Base-by-base conservation (phyloP, 495 filamentous ascomycete genomes). In the Echria macrotheca region DNA sequence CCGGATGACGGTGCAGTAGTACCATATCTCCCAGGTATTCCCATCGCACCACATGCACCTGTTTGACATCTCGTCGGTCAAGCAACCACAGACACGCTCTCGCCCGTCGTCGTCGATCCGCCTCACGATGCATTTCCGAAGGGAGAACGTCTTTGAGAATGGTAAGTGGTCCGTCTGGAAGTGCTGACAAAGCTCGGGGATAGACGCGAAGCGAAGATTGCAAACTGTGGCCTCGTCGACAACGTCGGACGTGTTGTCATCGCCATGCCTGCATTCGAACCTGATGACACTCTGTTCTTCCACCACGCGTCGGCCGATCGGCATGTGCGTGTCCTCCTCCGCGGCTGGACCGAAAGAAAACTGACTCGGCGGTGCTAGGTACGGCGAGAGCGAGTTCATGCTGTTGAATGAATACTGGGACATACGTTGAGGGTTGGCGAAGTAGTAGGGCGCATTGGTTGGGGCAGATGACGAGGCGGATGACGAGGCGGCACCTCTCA, bases 261-360 rank as follows among this genome's bases (percentile, higher is more conserved):
- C 45, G 18, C 47, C 47, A 23, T 43, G 32, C 4, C 17, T 5
- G 23, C 57, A 60, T 3, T 44, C 36, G 54, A 53, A 60, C 21
- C 6, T 3, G 11, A n/a, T n/a, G n/a, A n/a, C n/a, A n/a, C n/a
- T n/a, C n/a, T n/a, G n/a, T n/a, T 37, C 12, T 14, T n/a, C 19
- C 1, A 4, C 5, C 15, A 51, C 10, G 1, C 28, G 33, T 22
- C 26, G 46, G 12, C 54, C 57, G 25, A 54, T 54, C 1, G 32
- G 18, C 7, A 55, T 5, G 18, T 6, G 22, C 17, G 17, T 10
- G 9, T 15, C 12, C 2, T 17, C 29, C 21, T 5, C 12, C n/a
- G n/a, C n/a, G n/a, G n/a, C n/a, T n/a, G n/a, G n/a, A n/a, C n/a
- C n/a, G n/a, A n/a, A n/a, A n/a, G n/a, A n/a, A n/a, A n/a, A n/a